Evolutionary conservation across 2,329 filamentous ascomycete species (phyloP), one percentile per base, ranked within the genome.

Genomic region (Hymenoscyphus fructigenus): DNA sequence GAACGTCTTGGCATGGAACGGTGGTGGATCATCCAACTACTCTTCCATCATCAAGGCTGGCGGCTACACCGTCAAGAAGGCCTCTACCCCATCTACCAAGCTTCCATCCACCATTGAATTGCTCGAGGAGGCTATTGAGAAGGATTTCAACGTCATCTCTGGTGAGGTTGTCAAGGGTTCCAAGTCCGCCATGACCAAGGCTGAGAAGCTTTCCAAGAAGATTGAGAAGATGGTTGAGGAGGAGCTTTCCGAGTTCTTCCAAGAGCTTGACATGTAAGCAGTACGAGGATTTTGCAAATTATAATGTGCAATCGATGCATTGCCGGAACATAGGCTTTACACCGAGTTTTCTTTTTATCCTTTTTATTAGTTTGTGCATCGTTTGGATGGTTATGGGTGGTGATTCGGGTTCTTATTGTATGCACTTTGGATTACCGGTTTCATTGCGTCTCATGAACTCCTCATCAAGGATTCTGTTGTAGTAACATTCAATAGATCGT

Each of bases 1-100:
- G 78, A 99, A 99, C 87, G 84, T 97, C 76, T 92, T 99, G 68
- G 94, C 94, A 79, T 99, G 93, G 94, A 99, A 99, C 87, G 95
- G 96, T 78, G 96, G 93, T 82, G 95, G 95, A 76, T 91, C 87
- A 77, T 88, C 85, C 82, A 97, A 99, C 90, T 97, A 91, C 87
- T 85, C 86, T 67, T 83, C 91, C 73, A 97, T 97, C 75, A 80
- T 96, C 69, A 81, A 87, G 73, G 83, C 87, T 73, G 91, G 92
- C 75, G 83, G 86, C 75, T 94, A 93, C 83, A 84, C 85, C 72
- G 83, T 78, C 69, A 80, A 84, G 75, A 76, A 79, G 71, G 73
- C 79, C 60, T 72, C 79, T 63, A 79, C 82, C 70, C 77, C 78
- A 29, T 66, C 79, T 57, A 26, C 79, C 32, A 79, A 83, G 72